Percentiles rank a stretch among this genome's conserved stretches.
These are phyloP conservation scores for Nakazawaea sp. DNA, from an alignment of 805 yeast genomes.

Conservation along the genomic window DNA sequence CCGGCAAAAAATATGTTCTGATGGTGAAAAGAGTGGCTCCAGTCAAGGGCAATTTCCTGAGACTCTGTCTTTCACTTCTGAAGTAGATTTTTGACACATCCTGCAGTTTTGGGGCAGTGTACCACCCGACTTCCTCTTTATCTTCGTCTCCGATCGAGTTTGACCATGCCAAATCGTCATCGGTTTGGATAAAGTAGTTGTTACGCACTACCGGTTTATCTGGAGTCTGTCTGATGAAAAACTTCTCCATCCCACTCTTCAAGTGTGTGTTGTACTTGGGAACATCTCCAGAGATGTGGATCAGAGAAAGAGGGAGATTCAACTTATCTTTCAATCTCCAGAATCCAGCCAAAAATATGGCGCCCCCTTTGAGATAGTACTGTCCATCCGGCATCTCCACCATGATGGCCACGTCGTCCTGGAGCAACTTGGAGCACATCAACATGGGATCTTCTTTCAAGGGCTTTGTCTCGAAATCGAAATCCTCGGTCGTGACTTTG, in stretches of 20 bases:
- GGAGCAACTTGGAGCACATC: slow-evolving; percentile 50
- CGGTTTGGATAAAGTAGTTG: slow-evolving; percentile 61
- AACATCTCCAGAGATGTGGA: slow-evolving; percentile 63
- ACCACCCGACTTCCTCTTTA: slow-evolving; percentile 51
- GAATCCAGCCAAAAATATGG: slow-evolving; percentile 60
- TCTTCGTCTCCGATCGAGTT: slow-evolving; percentile 53
- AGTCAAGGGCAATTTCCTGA: slow-evolving; percentile 51
- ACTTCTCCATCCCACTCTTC: slow-evolving; percentile 58
- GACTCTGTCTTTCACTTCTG: slow-evolving; percentile 60
- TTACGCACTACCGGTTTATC: slow-evolving; percentile 64
- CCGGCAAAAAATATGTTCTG: slow-evolving; percentile 56
- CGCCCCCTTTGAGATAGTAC: slow-evolving; percentile 52
- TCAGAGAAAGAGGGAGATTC: slow-evolving; percentile 44
- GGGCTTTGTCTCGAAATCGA: slow-evolving; percentile 26
- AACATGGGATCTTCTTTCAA: slow-evolving; percentile 48
- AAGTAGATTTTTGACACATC: slow-evolving; percentile 41
- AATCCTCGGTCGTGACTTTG: slow-evolving; percentile 45
- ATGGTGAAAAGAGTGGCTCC: slow-evolving; percentile 57
- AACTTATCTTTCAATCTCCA: slow-evolving; percentile 62
- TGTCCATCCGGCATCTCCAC: slow-evolving; percentile 52
- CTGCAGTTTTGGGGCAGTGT: slow-evolving; percentile 47
- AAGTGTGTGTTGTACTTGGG: slow-evolving; percentile 57
- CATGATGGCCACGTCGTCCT: slow-evolving; percentile 67
- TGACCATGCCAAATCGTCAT: slow-evolving; percentile 59
- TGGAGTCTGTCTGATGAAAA: slow-evolving; percentile 46